These are phyloP conservation scores for Infundibulicybe gibba DNA, from an alignment of 768 basidiomycete genomes.

Conservation along the genomic window DNA sequence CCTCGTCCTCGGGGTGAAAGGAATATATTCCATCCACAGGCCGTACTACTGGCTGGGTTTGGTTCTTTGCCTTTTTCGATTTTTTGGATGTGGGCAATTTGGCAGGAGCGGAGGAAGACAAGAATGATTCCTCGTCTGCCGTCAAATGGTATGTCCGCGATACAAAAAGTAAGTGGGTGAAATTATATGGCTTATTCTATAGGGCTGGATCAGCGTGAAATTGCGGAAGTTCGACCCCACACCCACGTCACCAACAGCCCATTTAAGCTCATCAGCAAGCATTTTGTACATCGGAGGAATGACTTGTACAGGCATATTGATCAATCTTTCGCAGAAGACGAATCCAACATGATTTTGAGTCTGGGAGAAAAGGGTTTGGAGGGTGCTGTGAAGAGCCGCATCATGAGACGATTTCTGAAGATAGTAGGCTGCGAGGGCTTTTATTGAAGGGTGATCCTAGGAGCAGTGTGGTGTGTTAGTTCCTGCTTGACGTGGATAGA, in stretches of 20 bases:
- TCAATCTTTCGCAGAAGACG: conserved; percentile 80
- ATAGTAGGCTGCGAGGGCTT: conserved; percentile 67
- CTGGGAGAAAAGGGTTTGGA: conserved; percentile 52
- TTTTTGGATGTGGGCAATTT: conserved; percentile 32
- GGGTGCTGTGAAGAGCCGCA: conserved; percentile 44
- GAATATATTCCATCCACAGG: conserved; percentile 55
- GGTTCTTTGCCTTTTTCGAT: conserved; percentile 23
- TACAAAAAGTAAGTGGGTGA: conserved; percentile 72
- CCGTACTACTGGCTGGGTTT: conserved; percentile 15
- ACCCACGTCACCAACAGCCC: conserved; percentile 63
- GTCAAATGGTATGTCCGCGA: conserved; percentile 78
- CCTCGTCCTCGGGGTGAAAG: conserved; percentile 87
- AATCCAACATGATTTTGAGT: conserved; percentile 67
- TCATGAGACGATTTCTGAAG: conserved; percentile 54
- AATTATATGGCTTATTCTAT: conserved; percentile 60
- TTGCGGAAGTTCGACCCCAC: background rate
- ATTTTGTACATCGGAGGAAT: conserved; percentile 91
- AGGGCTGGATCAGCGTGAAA: background rate
- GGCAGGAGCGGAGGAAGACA: conserved; percentile 30
- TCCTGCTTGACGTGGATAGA: background rate
- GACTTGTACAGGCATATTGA: conserved; percentile 96
- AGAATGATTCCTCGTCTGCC: conserved; percentile 58
- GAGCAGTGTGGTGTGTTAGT: background rate
- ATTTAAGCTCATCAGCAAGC: conserved; percentile 79
- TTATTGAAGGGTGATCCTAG: conserved; percentile 73